Evolutionary conservation across 2,329 filamentous ascomycete genomes (phyloP).

Genomic region (Apiospora sp.): DNA sequence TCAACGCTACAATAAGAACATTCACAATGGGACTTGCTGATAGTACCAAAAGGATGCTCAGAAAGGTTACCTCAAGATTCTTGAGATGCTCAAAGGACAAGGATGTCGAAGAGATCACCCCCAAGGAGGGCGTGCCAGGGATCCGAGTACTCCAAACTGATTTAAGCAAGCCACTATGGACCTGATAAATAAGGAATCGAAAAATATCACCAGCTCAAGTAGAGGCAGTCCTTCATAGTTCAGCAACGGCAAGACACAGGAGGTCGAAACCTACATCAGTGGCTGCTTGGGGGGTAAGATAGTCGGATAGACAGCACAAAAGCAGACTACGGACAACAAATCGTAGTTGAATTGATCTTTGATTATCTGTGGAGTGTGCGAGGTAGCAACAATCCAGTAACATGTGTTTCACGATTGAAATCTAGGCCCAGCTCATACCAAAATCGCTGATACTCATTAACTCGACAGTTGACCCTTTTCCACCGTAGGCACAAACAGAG

Average conservation of each 20-base stretch:
- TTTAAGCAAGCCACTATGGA: too few species aligned
- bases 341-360: too few species aligned
- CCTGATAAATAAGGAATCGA: background rate
- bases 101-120: background rate
- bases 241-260: background rate
- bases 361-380: too few species aligned
- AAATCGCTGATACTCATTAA: background rate
- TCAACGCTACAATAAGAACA: background rate
- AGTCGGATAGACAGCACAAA: too few species aligned
- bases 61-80: background rate
- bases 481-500: slow-evolving; percentile 24
- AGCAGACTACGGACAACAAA: too few species aligned
- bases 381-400: background rate
- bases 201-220: background rate
- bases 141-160: too few species aligned
- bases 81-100: background rate
- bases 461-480: background rate
- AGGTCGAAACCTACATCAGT: background rate
- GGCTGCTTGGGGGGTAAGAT: too few species aligned
- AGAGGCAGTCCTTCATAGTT: background rate
- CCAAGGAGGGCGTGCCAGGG: background rate
- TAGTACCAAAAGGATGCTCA: background rate
- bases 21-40: background rate
- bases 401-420: background rate
- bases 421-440: background rate